Evolutionary conservation across 306 rosid species (phyloP).

Genomic region (Rosa lucieae): DNA sequence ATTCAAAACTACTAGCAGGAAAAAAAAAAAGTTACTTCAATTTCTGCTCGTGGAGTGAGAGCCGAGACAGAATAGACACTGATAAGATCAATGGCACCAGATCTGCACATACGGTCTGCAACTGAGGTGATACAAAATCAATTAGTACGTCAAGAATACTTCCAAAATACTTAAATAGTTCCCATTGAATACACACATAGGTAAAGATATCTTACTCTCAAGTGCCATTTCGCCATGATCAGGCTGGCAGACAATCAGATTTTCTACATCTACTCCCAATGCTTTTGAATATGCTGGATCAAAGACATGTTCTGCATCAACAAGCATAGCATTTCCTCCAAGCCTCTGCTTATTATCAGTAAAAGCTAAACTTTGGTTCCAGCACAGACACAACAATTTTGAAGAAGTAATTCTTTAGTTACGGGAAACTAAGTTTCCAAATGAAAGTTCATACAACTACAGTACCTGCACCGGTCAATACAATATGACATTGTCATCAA

Average conservation of each 20-base stretch:
- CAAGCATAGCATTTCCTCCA: constrained; percentile 99
- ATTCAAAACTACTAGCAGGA: no score
- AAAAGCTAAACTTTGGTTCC: constrained; percentile 30
- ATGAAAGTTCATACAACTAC: constrained; percentile 23
- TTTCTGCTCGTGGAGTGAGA: no score
- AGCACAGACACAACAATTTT: not conserved
- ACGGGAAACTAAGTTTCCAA: constrained; percentile 1
- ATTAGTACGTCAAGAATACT: constrained; percentile 29
- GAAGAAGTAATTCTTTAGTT: not conserved
- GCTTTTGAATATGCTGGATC: constrained; percentile 97
- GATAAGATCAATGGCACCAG: no score
- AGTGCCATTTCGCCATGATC: constrained; percentile 99
- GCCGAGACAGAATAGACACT: no score
- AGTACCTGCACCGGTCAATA: constrained; percentile 92
- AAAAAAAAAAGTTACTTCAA: no score
- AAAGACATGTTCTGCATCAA: constrained; percentile 98
- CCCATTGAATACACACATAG: constrained; percentile 29
- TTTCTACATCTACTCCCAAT: constrained; percentile 96
- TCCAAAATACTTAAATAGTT: constrained; percentile 22
- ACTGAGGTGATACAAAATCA: constrained; percentile 48
- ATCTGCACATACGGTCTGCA: constrained; percentile 99
- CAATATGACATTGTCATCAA: no score
- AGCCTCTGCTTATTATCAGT: constrained; percentile 59
- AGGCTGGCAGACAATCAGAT: constrained; percentile 93
- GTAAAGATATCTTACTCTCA: constrained; percentile 66